A percentile compares a stretch with the other conserved stretches of the same genome.
Evolutionary conservation across 2,329 filamentous ascomycete genomes (phyloP).

Genomic region (Colletotrichum australisinense): DNA sequence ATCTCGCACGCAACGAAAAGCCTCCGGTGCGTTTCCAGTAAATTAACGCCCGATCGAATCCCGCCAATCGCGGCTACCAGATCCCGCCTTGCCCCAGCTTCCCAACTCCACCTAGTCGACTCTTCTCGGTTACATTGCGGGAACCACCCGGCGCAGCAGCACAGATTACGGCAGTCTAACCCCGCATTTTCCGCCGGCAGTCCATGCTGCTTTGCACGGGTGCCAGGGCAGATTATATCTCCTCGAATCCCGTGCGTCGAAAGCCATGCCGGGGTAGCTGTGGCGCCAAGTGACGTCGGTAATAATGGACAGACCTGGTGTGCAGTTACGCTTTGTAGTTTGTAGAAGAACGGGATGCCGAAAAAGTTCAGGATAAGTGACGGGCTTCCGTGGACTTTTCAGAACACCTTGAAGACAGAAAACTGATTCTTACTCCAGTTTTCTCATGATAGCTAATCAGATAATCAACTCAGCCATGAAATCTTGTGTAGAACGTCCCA

Average conservation of each 20-base stretch:
- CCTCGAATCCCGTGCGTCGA: not conserved
- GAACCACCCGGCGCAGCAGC: not conserved
- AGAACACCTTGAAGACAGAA: too few relatives aligned
- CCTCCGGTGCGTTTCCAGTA: not conserved
- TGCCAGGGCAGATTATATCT: not conserved
- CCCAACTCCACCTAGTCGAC: not conserved
- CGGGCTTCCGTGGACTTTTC: too few relatives aligned
- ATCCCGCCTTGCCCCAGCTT: constrained; percentile 4
- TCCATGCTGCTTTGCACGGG: not conserved
- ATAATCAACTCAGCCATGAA: not conserved
- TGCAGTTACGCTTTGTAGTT: not conserved
- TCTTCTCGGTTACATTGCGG: not conserved
- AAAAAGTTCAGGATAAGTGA: not conserved
- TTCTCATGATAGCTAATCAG: not conserved
- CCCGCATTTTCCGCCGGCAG: constrained; percentile 5
- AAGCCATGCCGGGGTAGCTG: not conserved
- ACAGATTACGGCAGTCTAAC: not conserved
- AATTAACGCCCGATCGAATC: constrained; percentile 18
- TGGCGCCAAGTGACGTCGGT: not conserved
- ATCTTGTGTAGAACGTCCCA: not conserved
- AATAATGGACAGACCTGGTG: not conserved
- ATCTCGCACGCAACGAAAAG: not conserved
- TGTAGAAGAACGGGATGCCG: not conserved
- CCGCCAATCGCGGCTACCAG: constrained; percentile 36
- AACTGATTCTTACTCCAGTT: too few relatives aligned